phyloP scores from a whole-genome alignment of 257 asterid species.

The Verbascum thapsus region DNA sequence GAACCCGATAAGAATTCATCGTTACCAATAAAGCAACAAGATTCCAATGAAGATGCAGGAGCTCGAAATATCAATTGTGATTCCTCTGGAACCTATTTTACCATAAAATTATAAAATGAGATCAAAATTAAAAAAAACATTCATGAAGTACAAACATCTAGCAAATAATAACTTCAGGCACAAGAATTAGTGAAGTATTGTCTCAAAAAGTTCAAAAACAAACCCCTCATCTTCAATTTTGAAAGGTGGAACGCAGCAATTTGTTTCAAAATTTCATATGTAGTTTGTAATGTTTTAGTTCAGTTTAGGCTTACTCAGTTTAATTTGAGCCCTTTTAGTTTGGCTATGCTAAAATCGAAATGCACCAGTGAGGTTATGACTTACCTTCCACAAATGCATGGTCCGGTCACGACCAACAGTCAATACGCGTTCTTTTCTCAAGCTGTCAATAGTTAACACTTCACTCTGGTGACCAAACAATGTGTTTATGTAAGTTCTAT shows the following conservation, averaged over 20 bases:
- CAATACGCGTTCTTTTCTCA: constrained; percentile 92
- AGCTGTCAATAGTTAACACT: constrained; percentile 80
- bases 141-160: constrained; percentile 19
- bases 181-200: background rate
- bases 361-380: constrained; percentile 10
- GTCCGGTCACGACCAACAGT: constrained; percentile 97
- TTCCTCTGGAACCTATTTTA: constrained; percentile 86
- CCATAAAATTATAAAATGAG: constrained; percentile 25
- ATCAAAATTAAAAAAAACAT: constrained; percentile 14
- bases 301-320: too few species aligned
- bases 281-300: too few species aligned
- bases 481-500: constrained; percentile 85
- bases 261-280: too few species aligned
- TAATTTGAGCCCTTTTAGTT: background rate
- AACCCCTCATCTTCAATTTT: constrained; percentile 3
- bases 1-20: constrained; percentile 96
- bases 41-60: constrained; percentile 77
- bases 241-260: too few species aligned
- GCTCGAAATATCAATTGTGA: constrained; percentile 86
- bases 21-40: constrained; percentile 83
- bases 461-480: constrained; percentile 96
- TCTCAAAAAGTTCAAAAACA: background rate
- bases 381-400: constrained; percentile 96
- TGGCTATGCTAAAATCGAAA: background rate
- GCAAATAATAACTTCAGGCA: background rate